These are phyloP conservation scores for Trichoderma cornu-damae DNA, from an alignment of 2,329 filamentous ascomycete genomes.

Conservation along the genomic window DNA sequence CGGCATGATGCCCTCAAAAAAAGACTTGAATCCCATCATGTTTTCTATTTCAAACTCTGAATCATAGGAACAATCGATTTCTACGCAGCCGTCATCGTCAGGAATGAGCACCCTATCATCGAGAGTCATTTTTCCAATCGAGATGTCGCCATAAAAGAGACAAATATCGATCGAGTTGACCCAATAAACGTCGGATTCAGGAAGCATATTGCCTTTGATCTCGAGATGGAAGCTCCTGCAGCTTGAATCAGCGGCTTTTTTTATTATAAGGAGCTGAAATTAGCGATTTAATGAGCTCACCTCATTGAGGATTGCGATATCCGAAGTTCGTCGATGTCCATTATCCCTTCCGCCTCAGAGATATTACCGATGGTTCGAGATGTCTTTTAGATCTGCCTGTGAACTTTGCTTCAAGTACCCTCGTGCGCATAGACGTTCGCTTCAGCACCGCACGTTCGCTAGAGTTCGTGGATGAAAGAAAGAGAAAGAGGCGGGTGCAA, in stretches of 20 bases:
- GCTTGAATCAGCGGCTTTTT: too few relatives aligned
- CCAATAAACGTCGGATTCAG: conserved; percentile 29
- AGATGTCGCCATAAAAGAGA: conserved; percentile 28
- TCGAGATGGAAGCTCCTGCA: conserved; percentile 30
- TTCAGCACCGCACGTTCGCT: too few relatives aligned
- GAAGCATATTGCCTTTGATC: conserved; percentile 27
- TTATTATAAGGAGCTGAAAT: background rate
- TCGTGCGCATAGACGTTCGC: too few relatives aligned
- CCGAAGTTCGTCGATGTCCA: too few relatives aligned
- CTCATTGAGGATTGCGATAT: too few relatives aligned
- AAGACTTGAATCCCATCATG: conserved; percentile 27
- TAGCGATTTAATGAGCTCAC: accelerated
- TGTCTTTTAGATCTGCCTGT: too few relatives aligned
- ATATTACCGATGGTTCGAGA: too few relatives aligned
- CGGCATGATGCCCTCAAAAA: conserved; percentile 30
- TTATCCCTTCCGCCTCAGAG: too few relatives aligned
- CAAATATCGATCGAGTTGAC: conserved; percentile 29
- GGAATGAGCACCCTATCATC: conserved; percentile 29
- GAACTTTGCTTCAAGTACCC: too few relatives aligned
- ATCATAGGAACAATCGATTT: background rate
- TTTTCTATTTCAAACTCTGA: conserved; percentile 27
- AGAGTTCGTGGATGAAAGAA: background rate
- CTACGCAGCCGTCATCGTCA: conserved; percentile 23
- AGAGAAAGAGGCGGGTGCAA: background rate
- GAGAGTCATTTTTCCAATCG: conserved; percentile 30